phyloP scores from a whole-genome alignment of 2,329 filamentous ascomycete genomes.

The Botrytis squamosa region DNA sequence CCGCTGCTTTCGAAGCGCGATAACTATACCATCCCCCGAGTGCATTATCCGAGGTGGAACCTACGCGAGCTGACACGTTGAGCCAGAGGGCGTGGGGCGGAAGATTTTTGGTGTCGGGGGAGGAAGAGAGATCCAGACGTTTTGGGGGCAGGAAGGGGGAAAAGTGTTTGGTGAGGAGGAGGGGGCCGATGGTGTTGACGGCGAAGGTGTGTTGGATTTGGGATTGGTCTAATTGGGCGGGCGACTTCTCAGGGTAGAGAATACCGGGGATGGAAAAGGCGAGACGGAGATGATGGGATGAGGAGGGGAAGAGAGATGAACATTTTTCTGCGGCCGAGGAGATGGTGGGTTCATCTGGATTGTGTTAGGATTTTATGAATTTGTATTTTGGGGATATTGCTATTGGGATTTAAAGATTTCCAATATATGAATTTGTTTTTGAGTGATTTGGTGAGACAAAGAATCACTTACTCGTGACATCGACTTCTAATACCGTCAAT shows the following conservation, averaged over 20 bases:
- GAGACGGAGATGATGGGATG: conserved; percentile 61
- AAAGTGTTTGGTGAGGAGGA: conserved; percentile 78
- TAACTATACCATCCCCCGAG: conserved; percentile 83
- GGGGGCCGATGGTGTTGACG: conserved; percentile 71
- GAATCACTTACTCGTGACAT: conserved; percentile 52
- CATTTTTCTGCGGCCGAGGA: conserved; percentile 53
- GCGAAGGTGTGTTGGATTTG: conserved; percentile 66
- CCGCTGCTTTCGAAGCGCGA: conserved; percentile 70
- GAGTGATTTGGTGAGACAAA: background rate
- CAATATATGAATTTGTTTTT: background rate
- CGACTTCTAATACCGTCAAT: conserved; percentile 52
- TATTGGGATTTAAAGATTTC: background rate
- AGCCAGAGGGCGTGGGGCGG: conserved; percentile 61
- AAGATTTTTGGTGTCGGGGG: conserved; percentile 40
- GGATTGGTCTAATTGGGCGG: conserved; percentile 60
- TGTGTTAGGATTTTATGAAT: background rate
- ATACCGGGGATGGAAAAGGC: conserved; percentile 70
- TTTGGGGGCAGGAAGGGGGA: conserved; percentile 64
- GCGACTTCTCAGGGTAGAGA: conserved; percentile 70
- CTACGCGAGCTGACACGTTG: conserved; percentile 77
- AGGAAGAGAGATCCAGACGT: conserved; percentile 41
- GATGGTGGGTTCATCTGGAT: conserved; percentile 60
- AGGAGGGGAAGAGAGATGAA: conserved; percentile 51
- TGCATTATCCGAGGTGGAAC: conserved; percentile 68
- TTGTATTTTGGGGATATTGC: background rate